phyloP scores from a whole-genome alignment of 2,329 filamentous ascomycete genomes.

The Fusarium decemcellulare region DNA sequence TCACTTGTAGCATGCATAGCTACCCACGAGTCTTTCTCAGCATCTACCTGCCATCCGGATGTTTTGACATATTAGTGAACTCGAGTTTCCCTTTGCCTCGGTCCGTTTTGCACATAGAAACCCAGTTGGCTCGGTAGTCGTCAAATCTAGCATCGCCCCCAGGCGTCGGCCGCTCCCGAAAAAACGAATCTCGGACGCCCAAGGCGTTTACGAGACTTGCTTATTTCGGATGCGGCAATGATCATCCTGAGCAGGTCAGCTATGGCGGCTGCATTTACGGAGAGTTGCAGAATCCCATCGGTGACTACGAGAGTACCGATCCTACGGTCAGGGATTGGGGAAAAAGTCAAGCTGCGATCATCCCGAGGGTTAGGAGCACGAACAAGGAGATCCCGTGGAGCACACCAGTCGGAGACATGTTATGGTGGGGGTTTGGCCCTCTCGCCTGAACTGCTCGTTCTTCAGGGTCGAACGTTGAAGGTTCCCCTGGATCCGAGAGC shows the following conservation, averaged over 20 bases:
- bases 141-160: conserved; percentile 36
- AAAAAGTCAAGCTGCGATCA: conserved; percentile 28
- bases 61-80: neutral
- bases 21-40: conserved; percentile 3
- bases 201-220: conserved; percentile 14
- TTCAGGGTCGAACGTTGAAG: conserved; percentile 7
- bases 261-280: conserved; percentile 32
- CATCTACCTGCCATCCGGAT: neutral
- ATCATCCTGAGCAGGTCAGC: conserved; percentile 38
- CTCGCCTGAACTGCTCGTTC: conserved; percentile 14
- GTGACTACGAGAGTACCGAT: conserved; percentile 41
- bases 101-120: conserved; percentile 24
- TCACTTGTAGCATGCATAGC: conserved; percentile 1
- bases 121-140: conserved; percentile 30
- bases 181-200: conserved; percentile 28
- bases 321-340: conserved; percentile 41
- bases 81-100: conserved; percentile 14
- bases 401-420: conserved; percentile 8
- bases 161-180: conserved; percentile 45
- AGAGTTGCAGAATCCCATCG: conserved; percentile 43
- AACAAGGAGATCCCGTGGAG: conserved; percentile 28
- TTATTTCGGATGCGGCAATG: conserved; percentile 39
- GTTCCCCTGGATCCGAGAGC: conserved; percentile 10
- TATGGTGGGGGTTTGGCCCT: conserved; percentile 19
- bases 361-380: conserved; percentile 23